Conservation (phyloP, 2,329 filamentous ascomycete species). For the Botryotinia narcissicola region DNA sequence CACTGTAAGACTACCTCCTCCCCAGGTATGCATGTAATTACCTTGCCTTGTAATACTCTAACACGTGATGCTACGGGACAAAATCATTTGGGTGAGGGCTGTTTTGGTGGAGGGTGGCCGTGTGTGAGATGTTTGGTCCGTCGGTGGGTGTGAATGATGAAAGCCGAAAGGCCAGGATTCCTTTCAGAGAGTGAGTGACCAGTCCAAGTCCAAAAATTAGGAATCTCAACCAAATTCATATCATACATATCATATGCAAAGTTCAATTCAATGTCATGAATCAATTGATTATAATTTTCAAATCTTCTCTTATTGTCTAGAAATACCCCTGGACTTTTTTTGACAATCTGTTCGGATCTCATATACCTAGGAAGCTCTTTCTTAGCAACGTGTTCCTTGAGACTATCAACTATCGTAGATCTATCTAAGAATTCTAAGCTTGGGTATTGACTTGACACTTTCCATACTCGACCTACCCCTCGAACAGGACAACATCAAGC, state of each 20-base stretch:
- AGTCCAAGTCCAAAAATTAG: neutral
- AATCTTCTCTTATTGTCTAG: constrained; percentile 22
- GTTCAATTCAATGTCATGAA: constrained; percentile 28
- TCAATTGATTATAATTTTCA: constrained; percentile 20
- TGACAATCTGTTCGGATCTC: neutral
- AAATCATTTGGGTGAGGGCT: neutral
- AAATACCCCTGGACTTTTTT: constrained; percentile 1
- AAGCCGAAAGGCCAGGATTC: constrained; percentile 15
- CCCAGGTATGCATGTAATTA: too few relatives aligned
- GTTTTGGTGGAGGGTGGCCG: neutral
- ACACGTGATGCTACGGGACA: constrained; percentile 4
- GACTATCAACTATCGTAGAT: constrained; percentile 19
- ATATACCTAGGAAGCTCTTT: constrained; percentile 21
- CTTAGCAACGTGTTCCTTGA: constrained; percentile 36
- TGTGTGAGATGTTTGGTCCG: neutral
- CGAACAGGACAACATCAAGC: constrained; percentile 22
- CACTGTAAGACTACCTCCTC: neutral
- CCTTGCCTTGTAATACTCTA: neutral
- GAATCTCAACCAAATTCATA: neutral
- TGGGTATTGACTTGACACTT: constrained; percentile 19
- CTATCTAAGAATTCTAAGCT: constrained; percentile 21
- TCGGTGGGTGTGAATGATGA: neutral
- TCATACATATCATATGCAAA: neutral
- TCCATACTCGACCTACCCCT: constrained; percentile 19
- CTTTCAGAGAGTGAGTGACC: neutral